These are phyloP conservation scores for Amanita jacksonii DNA, from an alignment of 768 basidiomycete genomes.

Conservation along the genomic window DNA sequence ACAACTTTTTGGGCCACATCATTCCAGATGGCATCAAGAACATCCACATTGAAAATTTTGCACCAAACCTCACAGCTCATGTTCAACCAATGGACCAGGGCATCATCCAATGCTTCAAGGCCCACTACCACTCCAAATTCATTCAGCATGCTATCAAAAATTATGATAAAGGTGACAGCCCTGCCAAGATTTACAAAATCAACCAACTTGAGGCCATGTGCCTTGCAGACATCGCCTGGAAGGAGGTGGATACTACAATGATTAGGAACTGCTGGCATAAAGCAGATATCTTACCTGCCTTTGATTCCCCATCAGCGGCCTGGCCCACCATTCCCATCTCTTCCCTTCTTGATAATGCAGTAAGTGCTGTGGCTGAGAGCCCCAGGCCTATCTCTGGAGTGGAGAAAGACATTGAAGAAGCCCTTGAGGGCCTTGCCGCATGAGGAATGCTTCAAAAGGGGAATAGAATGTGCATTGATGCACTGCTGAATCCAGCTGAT, in stretches of 20 bases:
- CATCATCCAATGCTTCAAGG: constrained; percentile 27
- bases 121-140: constrained; percentile 18
- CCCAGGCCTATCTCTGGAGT: too few relatives aligned
- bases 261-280: too few relatives aligned
- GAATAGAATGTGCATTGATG: constrained; percentile 15
- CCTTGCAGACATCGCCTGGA: constrained; percentile 19
- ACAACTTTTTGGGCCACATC: constrained; percentile 22
- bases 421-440: too few relatives aligned
- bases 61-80: constrained; percentile 26
- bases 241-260: background rate
- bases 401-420: too few relatives aligned
- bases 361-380: too few relatives aligned
- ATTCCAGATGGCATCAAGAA: constrained; percentile 14
- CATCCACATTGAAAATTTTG: constrained; percentile 21
- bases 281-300: too few relatives aligned
- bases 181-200: constrained; percentile 23
- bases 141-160: constrained; percentile 18
- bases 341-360: too few relatives aligned
- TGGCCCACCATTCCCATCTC: too few relatives aligned
- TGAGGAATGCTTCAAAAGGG: constrained; percentile 11
- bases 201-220: constrained; percentile 25
- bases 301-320: too few relatives aligned
- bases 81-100: constrained; percentile 28
- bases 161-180: constrained; percentile 17
- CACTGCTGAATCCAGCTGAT: constrained; percentile 15